A percentile compares a stretch with the other conserved stretches of the same genome.
phyloP scores from a whole-genome alignment of 306 rosid genomes.

The Casuarina glauca region DNA sequence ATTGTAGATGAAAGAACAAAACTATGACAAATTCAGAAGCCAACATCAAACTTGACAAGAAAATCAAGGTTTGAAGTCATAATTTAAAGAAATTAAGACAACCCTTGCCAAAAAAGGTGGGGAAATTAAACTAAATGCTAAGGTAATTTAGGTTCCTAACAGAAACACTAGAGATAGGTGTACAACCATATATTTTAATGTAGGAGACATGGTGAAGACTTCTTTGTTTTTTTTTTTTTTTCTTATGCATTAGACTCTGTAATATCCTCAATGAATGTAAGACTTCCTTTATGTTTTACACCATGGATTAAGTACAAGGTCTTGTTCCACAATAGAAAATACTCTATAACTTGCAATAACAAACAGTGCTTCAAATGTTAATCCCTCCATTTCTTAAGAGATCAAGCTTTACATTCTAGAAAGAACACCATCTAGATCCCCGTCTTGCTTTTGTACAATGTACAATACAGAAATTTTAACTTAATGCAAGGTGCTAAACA shows the following conservation, averaged over 20 bases:
- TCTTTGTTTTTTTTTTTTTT: not conserved
- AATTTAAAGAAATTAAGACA: slow-evolving; percentile 22
- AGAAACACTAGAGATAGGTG: not conserved
- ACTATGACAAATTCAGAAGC: slow-evolving; percentile 38
- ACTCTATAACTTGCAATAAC: not conserved
- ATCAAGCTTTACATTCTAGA: not conserved
- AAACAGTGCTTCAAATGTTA: not conserved
- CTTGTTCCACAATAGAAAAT: not conserved
- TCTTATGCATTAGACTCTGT: not conserved
- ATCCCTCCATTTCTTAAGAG: not conserved
- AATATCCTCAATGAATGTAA: too few species aligned
- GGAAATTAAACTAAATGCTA: not conserved
- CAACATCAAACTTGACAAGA: slow-evolving; percentile 24
- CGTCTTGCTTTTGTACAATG: not conserved
- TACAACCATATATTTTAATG: too few species aligned
- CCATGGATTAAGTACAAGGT: too few species aligned
- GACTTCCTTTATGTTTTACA: too few species aligned
- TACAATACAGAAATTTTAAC: too few species aligned
- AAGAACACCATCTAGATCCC: not conserved
- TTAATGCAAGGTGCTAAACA: not conserved
- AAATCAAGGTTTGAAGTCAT: slow-evolving; percentile 14
- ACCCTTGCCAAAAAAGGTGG: slow-evolving; percentile 19
- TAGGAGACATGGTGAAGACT: not conserved
- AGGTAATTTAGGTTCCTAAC: not conserved
- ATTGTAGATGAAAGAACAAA: slow-evolving; percentile 25